Base-by-base conservation (phyloP, 306 rosid species). In the Vigna trinervia region DNA sequence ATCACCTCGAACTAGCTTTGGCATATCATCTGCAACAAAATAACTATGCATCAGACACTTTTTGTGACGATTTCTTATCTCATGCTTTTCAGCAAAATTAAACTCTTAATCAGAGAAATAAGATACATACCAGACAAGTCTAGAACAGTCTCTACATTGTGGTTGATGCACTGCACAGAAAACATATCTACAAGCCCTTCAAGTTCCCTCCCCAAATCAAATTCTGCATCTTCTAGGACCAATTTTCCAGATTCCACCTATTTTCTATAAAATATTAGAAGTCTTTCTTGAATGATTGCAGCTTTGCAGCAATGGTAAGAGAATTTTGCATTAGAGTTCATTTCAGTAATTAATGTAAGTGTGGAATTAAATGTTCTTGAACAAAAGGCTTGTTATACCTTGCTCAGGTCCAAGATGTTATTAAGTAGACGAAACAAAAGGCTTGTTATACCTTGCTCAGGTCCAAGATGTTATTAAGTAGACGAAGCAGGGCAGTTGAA, bases 111-210 rank as follows among this genome's bases (percentile, higher is more conserved):
- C 85, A 67, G 23, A 30, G 41, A 81, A 60, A 58, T 30, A 61
- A 14, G 54, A 72, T 57, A 56, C 81, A 73, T 89, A 90, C 98
- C 98, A 54, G 99, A 89, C 51, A 95, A 89, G 78, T 95, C 97
- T 85, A 95, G 81, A 65, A 92, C 87, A 82, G 93, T 90, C 88
- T 95, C 99, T 80, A 95, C 98, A 69, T 78, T 92, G 79, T 95
- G 96, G 83, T 92, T 92, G 73, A 92, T 85, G 87, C 99, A 88
- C 51, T 95, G 99, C 85, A 92, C 99, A 30, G 99, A 95, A 79
- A 95, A 95, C 98, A 95, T 91, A 84, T 95, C 99, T n/a, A 91
- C 91, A 61, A 95, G 94, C 47, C 99, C 99, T 86, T 95, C 99
- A 48, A 95, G 99, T 78, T 95, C 99, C 77, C 96, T 81, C 75